Evolutionary conservation across 2,329 filamentous ascomycete genomes (phyloP).

Genomic region (Penicillium sp.): DNA sequence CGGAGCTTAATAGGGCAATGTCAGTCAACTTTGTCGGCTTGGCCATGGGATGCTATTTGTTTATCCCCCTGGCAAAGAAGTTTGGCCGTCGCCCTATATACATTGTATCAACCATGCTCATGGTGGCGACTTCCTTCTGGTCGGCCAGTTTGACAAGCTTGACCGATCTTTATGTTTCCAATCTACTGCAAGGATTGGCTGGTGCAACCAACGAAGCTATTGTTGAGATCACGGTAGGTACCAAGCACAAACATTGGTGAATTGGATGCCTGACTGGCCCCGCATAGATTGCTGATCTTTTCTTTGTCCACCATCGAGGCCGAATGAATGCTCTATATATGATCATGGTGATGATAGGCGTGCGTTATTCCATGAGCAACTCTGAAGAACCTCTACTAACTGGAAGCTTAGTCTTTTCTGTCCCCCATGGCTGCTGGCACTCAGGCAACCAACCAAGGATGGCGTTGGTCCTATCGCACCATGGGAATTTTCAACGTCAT

Average conservation of each 20-base stretch:
- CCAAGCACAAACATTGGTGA: slow-evolving; percentile 30
- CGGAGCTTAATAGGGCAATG: slow-evolving; percentile 46
- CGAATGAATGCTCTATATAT: slow-evolving; percentile 54
- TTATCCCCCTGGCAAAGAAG: slow-evolving; percentile 50
- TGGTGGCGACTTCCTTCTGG: slow-evolving; percentile 44
- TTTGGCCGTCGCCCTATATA: slow-evolving; percentile 50
- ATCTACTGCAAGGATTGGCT: slow-evolving; percentile 42
- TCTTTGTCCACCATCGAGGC: slow-evolving; percentile 53
- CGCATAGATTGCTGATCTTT: slow-evolving; percentile 46
- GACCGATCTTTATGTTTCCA: slow-evolving; percentile 46
- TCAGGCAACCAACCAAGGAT: slow-evolving; percentile 34
- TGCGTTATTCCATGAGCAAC: slow-evolving; percentile 27
- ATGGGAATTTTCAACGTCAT: slow-evolving; percentile 33
- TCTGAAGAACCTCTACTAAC: not conserved
- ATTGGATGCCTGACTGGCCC: not conserved
- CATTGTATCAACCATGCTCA: slow-evolving; percentile 42
- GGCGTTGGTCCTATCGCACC: slow-evolving; percentile 38
- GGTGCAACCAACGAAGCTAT: slow-evolving; percentile 44
- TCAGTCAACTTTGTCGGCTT: slow-evolving; percentile 49
- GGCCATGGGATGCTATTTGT: slow-evolving; percentile 45
- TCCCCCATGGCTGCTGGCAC: slow-evolving; percentile 36
- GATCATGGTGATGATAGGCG: slow-evolving; percentile 39
- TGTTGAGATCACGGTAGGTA: slow-evolving; percentile 43
- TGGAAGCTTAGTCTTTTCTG: slow-evolving; percentile 25
- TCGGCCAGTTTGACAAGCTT: slow-evolving; percentile 41